Evolutionary conservation across 108 stramenopile genomes (phyloP), one percentile per base, ranked within the genome.

Genomic region (Skeletonema marinoi): DNA sequence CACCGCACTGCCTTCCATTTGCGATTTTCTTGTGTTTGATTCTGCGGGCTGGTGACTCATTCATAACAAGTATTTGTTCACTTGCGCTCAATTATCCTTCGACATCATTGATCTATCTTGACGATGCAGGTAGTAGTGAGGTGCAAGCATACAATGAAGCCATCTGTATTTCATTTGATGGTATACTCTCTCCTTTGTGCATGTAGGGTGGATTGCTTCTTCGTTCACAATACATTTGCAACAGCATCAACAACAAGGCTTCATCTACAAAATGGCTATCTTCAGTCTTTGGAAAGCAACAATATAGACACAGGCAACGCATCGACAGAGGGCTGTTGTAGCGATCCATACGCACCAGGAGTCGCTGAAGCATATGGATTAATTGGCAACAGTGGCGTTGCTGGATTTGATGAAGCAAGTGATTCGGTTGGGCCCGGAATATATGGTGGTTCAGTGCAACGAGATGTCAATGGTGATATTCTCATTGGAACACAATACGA

Each of bases 341-440:
- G 59, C 75, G 89, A 92, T 71, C 91, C 91, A 1, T 90, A 93
- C 70, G 86, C 88, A 25, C 82, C 88, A 16, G 92, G 90, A 21
- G 87, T 93, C 81, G 89, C 90, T 5, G 87, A 91, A 66, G 86
- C 90, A 31, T 93, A 93, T 78, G 90, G 92, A 30, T 71, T 88
- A 1, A 85, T 87, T 14, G 89, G 88, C 6, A 41, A 78, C 0
- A 91, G 88, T 17, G 87, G 89, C 63, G 58, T 56, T 14, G 90
- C 90, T 35, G 94, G 94, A 14, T 95, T 95, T 66, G 90, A 95
- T 58, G 89, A 90, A 6, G 92, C 90, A 62, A 80, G 80, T 1
- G 94, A 95, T 51, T 88, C 81, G 10, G 94, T 93, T n/a, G 92
- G 94, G 0, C 82, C 94, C 0, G 92, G 94, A 19, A 95, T 95